A percentile compares a stretch with the other conserved stretches of the same genome.
Conservation (phyloP, 306 rosid species). For the Oemleria cerasiformis region DNA sequence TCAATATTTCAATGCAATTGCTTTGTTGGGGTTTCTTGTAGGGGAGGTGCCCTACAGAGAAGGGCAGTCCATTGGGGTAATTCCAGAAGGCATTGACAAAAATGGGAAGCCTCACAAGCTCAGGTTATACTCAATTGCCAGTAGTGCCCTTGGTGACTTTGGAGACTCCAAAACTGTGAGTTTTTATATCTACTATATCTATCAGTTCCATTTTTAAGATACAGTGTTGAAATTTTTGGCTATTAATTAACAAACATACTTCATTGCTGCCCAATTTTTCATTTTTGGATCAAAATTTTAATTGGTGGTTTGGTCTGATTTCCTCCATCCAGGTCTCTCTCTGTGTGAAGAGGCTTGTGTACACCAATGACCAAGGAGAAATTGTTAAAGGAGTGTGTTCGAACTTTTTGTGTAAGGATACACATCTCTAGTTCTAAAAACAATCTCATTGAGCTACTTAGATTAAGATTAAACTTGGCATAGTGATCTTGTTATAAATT, state of each 20-base stretch:
- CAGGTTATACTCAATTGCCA: conserved; percentile 82
- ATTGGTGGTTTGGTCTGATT: conserved; percentile 17
- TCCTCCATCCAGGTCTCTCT: conserved; percentile 72
- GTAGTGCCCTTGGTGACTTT: conserved; percentile 92
- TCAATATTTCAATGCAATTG: no score
- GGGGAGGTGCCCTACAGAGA: conserved; percentile 97
- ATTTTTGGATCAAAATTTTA: conserved; percentile 7
- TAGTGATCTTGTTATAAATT: not conserved
- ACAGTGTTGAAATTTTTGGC: not conserved
- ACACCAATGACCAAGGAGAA: conserved; percentile 89
- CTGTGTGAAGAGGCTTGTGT: conserved; percentile 88
- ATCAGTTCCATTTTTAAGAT: not conserved
- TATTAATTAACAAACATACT: not conserved
- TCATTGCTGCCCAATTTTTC: not conserved
- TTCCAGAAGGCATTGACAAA: conserved; percentile 80
- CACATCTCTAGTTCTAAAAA: conserved; percentile 14
- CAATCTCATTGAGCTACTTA: not conserved
- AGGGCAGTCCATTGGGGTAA: conserved; percentile 93
- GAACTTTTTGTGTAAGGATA: conserved; percentile 82
- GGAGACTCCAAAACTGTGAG: conserved; percentile 94
- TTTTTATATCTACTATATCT: not conserved
- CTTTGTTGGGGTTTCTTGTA: conserved; percentile 26
- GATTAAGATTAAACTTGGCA: not conserved
- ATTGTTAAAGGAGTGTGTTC: conserved; percentile 95
- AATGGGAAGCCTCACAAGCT: conserved; percentile 94